Evolutionary conservation across 208 protist genomes (phyloP).

Genomic region (Tetramitus jugosus): DNA sequence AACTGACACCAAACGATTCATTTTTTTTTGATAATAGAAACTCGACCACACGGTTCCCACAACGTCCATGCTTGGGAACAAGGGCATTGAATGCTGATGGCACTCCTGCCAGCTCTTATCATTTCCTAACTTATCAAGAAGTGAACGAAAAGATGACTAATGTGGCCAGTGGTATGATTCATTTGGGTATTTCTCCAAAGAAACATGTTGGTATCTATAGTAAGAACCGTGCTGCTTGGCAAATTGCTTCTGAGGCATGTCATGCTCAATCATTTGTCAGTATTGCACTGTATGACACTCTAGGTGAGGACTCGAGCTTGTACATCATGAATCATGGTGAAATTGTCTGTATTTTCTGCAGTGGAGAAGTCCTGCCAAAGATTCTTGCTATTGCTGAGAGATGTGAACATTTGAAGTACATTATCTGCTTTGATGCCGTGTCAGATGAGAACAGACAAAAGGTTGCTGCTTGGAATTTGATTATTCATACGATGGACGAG

Average conservation of each 20-base stretch:
- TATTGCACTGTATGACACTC: conserved; percentile 24
- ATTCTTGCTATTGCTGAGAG: neutral
- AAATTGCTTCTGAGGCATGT: neutral
- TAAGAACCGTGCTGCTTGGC: conserved; percentile 23
- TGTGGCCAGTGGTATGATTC: neutral
- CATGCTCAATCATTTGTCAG: conserved; percentile 9
- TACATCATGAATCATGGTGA: conserved; percentile 26
- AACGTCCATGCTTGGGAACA: neutral
- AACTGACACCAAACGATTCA: neutral
- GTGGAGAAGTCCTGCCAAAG: neutral
- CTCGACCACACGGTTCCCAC: no score
- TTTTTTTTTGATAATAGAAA: neutral
- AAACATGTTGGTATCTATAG: conserved; percentile 22
- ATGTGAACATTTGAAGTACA: neutral
- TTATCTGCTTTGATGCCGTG: neutral
- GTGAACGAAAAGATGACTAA: neutral
- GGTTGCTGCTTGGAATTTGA: no score
- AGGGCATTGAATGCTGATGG: neutral
- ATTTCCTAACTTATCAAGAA: conserved; percentile 7
- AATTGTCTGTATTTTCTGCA: neutral
- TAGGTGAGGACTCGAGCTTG: neutral
- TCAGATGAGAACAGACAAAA: neutral
- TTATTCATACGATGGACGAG: neutral
- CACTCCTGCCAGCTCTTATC: neutral
- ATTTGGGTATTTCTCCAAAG: neutral